Conservation (phyloP, 768 basidiomycete genomes). For the Lentinula guzmanii region DNA sequence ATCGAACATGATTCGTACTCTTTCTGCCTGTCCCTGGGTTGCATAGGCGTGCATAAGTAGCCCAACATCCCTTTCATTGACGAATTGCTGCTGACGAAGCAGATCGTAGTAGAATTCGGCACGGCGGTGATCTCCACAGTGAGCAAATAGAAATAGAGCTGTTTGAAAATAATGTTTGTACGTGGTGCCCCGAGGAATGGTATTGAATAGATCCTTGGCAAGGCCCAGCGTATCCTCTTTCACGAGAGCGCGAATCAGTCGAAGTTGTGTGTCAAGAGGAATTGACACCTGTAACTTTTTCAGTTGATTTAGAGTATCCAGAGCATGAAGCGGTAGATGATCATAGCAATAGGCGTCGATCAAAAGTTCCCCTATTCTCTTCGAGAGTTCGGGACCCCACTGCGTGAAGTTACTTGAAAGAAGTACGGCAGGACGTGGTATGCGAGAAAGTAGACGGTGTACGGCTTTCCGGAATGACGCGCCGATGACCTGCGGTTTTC, state of each 20-base stretch:
- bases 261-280: conserved; percentile 20
- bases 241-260: conserved; percentile 38
- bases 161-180: conserved; percentile 26
- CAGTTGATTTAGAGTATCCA: conserved; percentile 36
- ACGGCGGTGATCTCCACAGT: conserved; percentile 40
- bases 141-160: conserved; percentile 48
- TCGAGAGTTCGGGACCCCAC: conserved; percentile 21
- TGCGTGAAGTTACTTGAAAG: conserved; percentile 15
- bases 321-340: conserved; percentile 27
- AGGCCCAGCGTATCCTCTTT: conserved; percentile 27
- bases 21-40: conserved; percentile 30
- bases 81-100: conserved; percentile 24
- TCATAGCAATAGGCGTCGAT: conserved; percentile 30
- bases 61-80: conserved; percentile 24
- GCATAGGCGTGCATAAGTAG: conserved; percentile 55
- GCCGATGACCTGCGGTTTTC: background rate
- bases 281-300: conserved; percentile 25
- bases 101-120: conserved; percentile 37
- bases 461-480: conserved; percentile 22
- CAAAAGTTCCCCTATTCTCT: conserved; percentile 31
- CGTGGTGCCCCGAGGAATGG: conserved; percentile 16
- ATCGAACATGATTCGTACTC: conserved; percentile 46
- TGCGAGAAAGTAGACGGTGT: conserved; percentile 19
- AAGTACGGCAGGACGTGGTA: conserved; percentile 24
- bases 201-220: conserved; percentile 38